Evolutionary conservation across 768 basidiomycete species (phyloP), one percentile per base, ranked within the genome.

Genomic region (Russula emetica): DNA sequence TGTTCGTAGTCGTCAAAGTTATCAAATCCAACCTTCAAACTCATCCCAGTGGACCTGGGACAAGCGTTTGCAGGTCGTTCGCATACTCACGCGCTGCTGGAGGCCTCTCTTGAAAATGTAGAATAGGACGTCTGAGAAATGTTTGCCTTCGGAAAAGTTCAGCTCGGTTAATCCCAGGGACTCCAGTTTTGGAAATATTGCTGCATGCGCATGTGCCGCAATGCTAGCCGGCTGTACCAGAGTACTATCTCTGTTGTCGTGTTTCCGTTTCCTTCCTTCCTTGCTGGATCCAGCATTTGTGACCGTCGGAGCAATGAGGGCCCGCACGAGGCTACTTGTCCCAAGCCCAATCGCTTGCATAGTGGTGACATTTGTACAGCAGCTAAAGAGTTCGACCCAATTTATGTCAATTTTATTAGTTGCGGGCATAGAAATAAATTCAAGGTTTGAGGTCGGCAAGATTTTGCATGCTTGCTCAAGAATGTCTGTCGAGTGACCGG

Each of bases 361-460:
- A 4, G 26, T 30, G 34, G 34, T 53, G 8, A 63, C 8, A 26
- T 60, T 57, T 11, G 11, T 53, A 24, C 58, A 64, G 9, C 28
- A 45, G n/a, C 24, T 36, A 30, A 55, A 64, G 28, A 64, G 44
- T 1, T 32, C 36, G 20, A 8, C 53, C 63, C 58, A 64, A 36
- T 60, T 32, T 14, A 45, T 2, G 30, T 54, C 30, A 18, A 28
- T 8, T 9, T 11, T 22, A 16, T 47, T 20, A 5, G 32, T 7
- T 32, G 57, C 52, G 8, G 28, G 54, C 14, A 63, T 11, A 20
- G 57, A 63, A 20, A 63, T 44, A 20, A 54, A 60, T 26, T 55
- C 58, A 36, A 64, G 10, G 3, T 55, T 45, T 13, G 52, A 22
- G 5, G 60, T 58, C 2, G 57, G 58, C 10, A 64, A 22, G 20